Conservation (phyloP, 768 basidiomycete species). For the Boletus rex-veris region DNA sequence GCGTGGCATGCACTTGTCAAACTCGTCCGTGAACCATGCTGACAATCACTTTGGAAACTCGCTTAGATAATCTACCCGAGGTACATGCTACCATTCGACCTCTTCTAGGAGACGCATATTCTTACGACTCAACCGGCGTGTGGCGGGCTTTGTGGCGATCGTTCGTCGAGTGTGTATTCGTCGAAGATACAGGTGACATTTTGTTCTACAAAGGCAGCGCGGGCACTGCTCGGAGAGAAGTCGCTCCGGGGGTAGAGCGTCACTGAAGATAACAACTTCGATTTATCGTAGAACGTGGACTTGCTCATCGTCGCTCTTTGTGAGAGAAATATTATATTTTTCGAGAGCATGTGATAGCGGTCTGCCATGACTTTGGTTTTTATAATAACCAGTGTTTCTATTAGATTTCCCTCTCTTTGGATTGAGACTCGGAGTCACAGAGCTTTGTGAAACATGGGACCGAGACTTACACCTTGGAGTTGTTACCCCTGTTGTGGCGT, state of each 20-base stretch:
- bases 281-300: no score
- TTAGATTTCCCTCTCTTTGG: no score
- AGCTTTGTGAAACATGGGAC: no score
- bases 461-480: no score
- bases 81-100: background rate
- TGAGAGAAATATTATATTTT: no score
- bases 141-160: background rate
- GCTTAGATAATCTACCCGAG: background rate
- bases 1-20: background rate
- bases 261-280: background rate
- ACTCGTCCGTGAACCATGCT: background rate
- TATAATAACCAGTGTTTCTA: no score
- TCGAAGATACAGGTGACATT: background rate
- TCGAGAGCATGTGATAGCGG: no score
- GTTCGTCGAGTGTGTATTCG: background rate
- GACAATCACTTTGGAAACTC: background rate
- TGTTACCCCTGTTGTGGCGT: no score
- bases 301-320: no score
- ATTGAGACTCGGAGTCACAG: no score
- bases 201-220: background rate
- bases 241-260: background rate
- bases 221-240: background rate
- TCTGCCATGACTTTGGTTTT: no score
- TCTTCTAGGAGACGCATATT: background rate
- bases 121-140: background rate